Base-by-base conservation (phyloP, 371 early-diverging fungal genomes). In the Synchytrium microbalum region DNA sequence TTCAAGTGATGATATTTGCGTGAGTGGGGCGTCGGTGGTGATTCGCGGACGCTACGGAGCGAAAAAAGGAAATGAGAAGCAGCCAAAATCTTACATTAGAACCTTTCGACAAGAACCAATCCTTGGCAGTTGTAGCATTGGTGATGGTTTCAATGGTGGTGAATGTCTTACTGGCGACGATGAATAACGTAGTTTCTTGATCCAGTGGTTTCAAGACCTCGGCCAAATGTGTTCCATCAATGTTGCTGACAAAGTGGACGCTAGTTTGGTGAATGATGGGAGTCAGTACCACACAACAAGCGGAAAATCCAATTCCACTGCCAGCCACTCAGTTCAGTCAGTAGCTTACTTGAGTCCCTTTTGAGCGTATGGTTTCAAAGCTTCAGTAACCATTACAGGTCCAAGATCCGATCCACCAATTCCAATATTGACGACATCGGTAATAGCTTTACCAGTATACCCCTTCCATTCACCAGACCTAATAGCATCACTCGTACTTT, bases 391-490 rank as follows among this genome's bases (percentile, higher is more conserved):
- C 95, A 99, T 95, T 64, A 95, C 92, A 24, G 99, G 99, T 31
- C 99, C 99, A 56, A 99, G 84, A 78, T 99, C 99, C n/a, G 96
- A 95, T 70, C 99, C 99, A 72, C 99, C 99, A 71, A 99, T 99
- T 72, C 99, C 99, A 75, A 99, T 97, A 82, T 98, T 98, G 72
- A 99, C 93, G 38, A 99, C 79, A 68, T 95, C 95, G 54, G 91
- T 91, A 70, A 99, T 92, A 51, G 74, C 69, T 77, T 95, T 86
- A 69, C 97, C 98, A 28, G 97, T 93, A 72, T 91, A 93, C 32
- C 99, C 96, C 73, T 83, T 90, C 93, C 98, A 93, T 62, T 76
- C 78, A 52, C 97, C 96, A 29, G 85, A 84, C 31, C 95, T 88
- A 67, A 99, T 85, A 19, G 80, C 74, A 60, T 93, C 87, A 5